Evolutionary conservation across 2,329 filamentous ascomycete genomes (phyloP).

Genomic region (Pyrenophora tritici-repentis): DNA sequence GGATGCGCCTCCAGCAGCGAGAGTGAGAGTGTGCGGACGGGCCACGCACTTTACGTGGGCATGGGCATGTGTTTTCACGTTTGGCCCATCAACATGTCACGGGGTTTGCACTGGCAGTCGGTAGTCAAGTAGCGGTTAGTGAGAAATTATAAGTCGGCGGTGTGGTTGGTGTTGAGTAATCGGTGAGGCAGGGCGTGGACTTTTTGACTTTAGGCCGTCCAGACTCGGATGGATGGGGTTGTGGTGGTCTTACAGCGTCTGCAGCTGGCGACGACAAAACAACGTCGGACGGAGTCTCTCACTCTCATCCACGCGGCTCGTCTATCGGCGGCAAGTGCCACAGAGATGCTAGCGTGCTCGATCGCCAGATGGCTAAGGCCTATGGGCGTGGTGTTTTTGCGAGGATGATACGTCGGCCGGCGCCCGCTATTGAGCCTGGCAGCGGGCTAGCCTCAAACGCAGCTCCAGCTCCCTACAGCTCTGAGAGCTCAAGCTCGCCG

Average conservation of each 20-base stretch:
- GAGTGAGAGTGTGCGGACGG: not conserved
- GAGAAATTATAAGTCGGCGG: not conserved
- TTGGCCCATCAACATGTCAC: not conserved
- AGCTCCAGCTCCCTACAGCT: not conserved
- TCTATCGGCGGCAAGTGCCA: conserved; percentile 10
- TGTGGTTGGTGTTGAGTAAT: not conserved
- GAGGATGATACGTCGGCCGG: conserved; percentile 1
- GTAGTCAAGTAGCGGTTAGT: not conserved
- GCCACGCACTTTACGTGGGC: conserved; percentile 6
- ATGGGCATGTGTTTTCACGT: conserved; percentile 8
- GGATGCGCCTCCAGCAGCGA: not conserved
- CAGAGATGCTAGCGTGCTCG: conserved; percentile 10
- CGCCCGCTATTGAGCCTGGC: conserved; percentile 13
- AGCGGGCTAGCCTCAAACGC: conserved; percentile 9
- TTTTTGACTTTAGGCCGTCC: no score
- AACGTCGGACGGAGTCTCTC: not conserved
- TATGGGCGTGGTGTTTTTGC: conserved; percentile 8
- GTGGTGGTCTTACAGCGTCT: no score
- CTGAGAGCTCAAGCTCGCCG: conserved; percentile 10
- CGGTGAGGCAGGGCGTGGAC: not conserved
- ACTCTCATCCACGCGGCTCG: conserved; percentile 3
- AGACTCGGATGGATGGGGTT: no score
- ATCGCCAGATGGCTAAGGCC: conserved; percentile 6
- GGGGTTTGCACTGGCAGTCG: not conserved
- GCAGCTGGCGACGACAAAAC: no score